These are phyloP conservation scores for Komagataella phaffii DNA, from an alignment of 805 yeast species.

Conservation along the genomic window DNA sequence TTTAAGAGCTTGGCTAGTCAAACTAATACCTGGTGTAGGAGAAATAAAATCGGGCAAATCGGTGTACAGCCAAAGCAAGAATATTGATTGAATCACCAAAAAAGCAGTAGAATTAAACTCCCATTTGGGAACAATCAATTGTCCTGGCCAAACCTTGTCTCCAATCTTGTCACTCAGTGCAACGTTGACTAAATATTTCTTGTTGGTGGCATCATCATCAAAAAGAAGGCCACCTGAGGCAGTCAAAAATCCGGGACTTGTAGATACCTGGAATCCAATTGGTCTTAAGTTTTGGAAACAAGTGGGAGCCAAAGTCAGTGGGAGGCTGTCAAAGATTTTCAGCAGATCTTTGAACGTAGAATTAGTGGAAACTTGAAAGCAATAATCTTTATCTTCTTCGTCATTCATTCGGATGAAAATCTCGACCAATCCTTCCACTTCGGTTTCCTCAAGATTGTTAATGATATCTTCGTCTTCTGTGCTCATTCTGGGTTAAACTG, in stretches of 20 bases:
- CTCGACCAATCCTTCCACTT: conserved; percentile 18
- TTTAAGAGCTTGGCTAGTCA: conserved; percentile 46
- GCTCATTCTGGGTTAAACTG: neutral
- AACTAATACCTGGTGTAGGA: conserved; percentile 86
- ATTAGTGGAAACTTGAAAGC: conserved; percentile 57
- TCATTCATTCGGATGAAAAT: conserved; percentile 71
- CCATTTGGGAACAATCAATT: conserved; percentile 72
- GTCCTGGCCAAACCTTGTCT: conserved; percentile 79
- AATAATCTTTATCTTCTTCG: conserved; percentile 79
- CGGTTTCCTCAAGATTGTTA: conserved; percentile 4
- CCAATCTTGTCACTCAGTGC: conserved; percentile 36
- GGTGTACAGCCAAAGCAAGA: conserved; percentile 73
- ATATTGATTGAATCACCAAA: conserved; percentile 22
- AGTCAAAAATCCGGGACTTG: conserved; percentile 71
- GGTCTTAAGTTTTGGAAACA: conserved; percentile 60
- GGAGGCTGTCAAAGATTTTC: conserved; percentile 50
- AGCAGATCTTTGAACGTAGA: conserved; percentile 47
- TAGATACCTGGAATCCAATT: conserved; percentile 43
- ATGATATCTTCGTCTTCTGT: conserved; percentile 1
- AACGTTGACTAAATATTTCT: conserved; percentile 29
- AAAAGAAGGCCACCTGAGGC: conserved; percentile 72
- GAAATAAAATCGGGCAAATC: conserved; percentile 83
- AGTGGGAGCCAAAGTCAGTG: conserved; percentile 69
- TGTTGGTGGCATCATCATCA: conserved; percentile 39
- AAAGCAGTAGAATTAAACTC: conserved; percentile 27